Percentiles rank a stretch among this genome's conserved stretches.
Conservation (phyloP, 1,284 basidiomycete species). For the Veloboletus limbatus region DNA sequence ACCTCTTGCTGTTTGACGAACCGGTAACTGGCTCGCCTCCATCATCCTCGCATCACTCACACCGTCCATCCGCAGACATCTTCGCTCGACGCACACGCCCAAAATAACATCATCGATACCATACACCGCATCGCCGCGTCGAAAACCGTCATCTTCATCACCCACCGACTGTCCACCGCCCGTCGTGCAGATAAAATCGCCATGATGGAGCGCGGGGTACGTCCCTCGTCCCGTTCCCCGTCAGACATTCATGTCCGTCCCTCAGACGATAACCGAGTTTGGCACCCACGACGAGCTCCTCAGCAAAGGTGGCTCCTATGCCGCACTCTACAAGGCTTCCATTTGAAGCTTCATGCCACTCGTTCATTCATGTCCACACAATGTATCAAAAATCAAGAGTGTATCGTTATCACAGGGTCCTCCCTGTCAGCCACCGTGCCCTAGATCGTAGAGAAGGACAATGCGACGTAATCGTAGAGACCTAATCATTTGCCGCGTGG, state of each 20-base stretch:
- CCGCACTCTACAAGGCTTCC: conserved; percentile 67
- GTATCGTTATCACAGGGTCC: conserved; percentile 18
- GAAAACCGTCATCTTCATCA: conserved; percentile 81
- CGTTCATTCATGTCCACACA: conserved; percentile 27
- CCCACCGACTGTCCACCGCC: conserved; percentile 77
- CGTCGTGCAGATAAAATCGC: conserved; percentile 79
- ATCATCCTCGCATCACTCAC: conserved; percentile 2
- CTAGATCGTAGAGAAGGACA: conserved; percentile 22
- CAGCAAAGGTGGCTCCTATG: conserved; percentile 58
- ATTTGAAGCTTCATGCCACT: conserved; percentile 39
- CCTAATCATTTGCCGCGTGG: conserved; percentile 48
- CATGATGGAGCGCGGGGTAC: conserved; percentile 80
- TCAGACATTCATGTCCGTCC: conserved; percentile 19
- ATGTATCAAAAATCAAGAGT: conserved; percentile 26
- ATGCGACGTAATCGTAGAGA: conserved; percentile 33
- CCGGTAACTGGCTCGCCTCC: conserved; percentile 48
- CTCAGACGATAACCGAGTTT: conserved; percentile 77
- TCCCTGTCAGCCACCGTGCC: conserved; percentile 18
- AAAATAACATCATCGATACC: conserved; percentile 74
- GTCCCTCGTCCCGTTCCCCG: too few species aligned
- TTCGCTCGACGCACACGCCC: conserved; percentile 76
- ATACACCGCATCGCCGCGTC: conserved; percentile 60
- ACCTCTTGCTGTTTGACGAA: conserved; percentile 79
- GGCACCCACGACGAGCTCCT: conserved; percentile 77
- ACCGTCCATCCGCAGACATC: conserved; percentile 56